Conservation (phyloP, 2,329 filamentous ascomycete genomes). For the Fusarium sarcochroum region DNA sequence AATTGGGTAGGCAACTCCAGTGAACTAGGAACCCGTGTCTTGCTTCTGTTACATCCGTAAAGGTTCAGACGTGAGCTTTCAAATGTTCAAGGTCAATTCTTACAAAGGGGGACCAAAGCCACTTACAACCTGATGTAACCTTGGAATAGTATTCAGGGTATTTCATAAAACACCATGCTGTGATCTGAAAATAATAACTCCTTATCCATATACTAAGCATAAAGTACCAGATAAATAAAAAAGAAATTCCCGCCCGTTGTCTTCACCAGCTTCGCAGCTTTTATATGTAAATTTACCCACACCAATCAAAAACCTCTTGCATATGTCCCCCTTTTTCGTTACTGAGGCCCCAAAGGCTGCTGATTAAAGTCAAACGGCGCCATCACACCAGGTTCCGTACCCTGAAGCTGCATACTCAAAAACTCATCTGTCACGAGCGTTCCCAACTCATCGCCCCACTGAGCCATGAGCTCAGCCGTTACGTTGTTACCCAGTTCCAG, state of each 20-base stretch:
- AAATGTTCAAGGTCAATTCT: too few species aligned
- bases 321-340: not conserved
- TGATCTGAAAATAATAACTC: too few species aligned
- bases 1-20: too few species aligned
- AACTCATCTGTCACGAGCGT: conserved; percentile 55
- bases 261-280: conserved; percentile 2
- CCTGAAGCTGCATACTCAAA: conserved; percentile 53
- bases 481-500: conserved; percentile 47
- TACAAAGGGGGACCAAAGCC: too few species aligned
- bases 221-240: not conserved
- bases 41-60: too few species aligned
- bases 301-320: not conserved
- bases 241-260: not conserved
- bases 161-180: too few species aligned
- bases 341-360: conserved; percentile 27
- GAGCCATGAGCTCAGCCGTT: conserved; percentile 48
- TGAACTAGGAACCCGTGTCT: too few species aligned
- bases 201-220: too few species aligned
- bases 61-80: too few species aligned
- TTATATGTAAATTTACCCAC: not conserved
- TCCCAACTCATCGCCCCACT: conserved; percentile 50
- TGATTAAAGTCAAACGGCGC: conserved; percentile 53
- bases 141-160: too few species aligned
- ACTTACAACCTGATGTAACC: too few species aligned
- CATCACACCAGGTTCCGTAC: conserved; percentile 44